Evolutionary conservation across 306 rosid genomes (phyloP).

Genomic region (Hippophae rhamnoides): DNA sequence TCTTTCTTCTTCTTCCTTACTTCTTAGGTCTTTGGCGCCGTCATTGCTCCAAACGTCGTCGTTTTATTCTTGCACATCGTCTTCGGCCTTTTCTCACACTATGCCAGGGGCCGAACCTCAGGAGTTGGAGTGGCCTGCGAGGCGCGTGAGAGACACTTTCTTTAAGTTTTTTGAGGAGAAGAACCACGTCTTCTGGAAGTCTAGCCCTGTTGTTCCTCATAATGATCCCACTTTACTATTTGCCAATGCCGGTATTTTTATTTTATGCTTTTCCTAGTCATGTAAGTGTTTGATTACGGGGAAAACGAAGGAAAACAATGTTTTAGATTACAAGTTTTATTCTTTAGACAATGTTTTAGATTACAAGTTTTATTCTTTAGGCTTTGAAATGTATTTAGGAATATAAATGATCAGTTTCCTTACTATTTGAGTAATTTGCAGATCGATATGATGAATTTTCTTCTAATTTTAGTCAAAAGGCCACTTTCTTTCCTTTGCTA

Average conservation of each 20-base stretch:
- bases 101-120: constrained; percentile 22
- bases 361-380: no score
- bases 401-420: neutral
- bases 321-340: no score
- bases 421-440: neutral
- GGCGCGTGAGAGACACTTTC: constrained; percentile 35
- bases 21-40: constrained; percentile 20
- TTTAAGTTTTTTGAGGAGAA: constrained; percentile 44
- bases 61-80: neutral
- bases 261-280: neutral
- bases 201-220: constrained; percentile 88
- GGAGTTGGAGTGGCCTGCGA: constrained; percentile 41
- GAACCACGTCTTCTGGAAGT: constrained; percentile 44
- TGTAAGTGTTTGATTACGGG: neutral
- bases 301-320: neutral
- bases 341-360: no score
- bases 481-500: no score
- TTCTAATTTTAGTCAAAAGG: no score
- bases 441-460: no score
- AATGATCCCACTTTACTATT: constrained; percentile 89
- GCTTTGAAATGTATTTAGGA: no score
- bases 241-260: constrained; percentile 66
- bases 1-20: neutral
- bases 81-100: constrained; percentile 4
- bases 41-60: neutral